These are phyloP conservation scores for Heracleum sosnowskyi DNA, from an alignment of 129 eudicot species.

Conservation along the genomic window DNA sequence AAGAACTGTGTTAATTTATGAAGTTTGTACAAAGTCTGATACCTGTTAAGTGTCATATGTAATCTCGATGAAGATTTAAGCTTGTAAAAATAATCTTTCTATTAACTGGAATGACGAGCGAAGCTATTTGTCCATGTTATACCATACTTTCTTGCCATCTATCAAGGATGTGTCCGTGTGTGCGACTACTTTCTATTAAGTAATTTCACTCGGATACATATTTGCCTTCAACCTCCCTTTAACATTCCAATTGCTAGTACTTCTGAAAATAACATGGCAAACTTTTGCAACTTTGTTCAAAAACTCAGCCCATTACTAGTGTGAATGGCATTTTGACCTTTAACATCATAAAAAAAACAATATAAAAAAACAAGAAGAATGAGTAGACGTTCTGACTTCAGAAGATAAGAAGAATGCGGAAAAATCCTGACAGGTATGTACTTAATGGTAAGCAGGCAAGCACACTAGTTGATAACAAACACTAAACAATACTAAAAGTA, in stretches of 20 bases:
- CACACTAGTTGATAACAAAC: not conserved
- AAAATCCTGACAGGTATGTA: not conserved
- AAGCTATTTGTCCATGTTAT: not conserved
- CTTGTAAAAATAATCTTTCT: slow-evolving; percentile 25
- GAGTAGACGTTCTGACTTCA: not conserved
- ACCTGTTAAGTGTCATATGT: slow-evolving; percentile 1
- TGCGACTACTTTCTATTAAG: not conserved
- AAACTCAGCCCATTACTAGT: not conserved
- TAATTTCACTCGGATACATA: not conserved
- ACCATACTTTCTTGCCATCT: not conserved
- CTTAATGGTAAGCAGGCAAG: not conserved
- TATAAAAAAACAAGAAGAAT: not conserved
- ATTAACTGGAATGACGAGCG: not conserved
- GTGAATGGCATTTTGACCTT: too few relatives aligned
- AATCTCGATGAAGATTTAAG: slow-evolving; percentile 18
- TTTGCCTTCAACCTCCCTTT: not conserved
- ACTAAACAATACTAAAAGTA: not conserved
- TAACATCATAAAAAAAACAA: not conserved
- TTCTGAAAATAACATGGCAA: not conserved
- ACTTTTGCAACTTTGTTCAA: not conserved
- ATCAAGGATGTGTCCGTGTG: not conserved
- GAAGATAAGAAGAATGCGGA: not conserved
- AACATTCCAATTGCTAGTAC: not conserved
- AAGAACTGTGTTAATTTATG: slow-evolving; percentile 1
- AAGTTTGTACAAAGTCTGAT: slow-evolving; percentile 35